Percentiles rank a stretch among this genome's conserved stretches.
Evolutionary conservation across 257 asterid species (phyloP).

Genomic region (Plectranthus barbatus): DNA sequence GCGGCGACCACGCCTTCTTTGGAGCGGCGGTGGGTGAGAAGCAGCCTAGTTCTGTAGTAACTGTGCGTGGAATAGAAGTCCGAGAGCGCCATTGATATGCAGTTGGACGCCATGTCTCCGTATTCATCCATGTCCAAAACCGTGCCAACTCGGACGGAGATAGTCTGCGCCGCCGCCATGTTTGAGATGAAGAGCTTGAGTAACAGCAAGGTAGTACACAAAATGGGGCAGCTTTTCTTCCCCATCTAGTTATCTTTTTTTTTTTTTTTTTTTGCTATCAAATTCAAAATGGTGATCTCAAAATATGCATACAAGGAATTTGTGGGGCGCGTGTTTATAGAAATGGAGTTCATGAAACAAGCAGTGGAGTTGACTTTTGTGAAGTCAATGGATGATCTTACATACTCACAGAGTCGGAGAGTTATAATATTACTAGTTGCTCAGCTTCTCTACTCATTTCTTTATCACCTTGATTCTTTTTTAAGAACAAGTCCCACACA

Average conservation of each 20-base stretch:
- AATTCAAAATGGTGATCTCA: not conserved
- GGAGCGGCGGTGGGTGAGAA: slow-evolving; percentile 33
- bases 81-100: slow-evolving; percentile 56
- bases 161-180: slow-evolving; percentile 11
- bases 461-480: not conserved
- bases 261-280: not conserved
- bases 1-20: slow-evolving; percentile 28
- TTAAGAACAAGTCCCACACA: not conserved
- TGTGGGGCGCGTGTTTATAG: not conserved
- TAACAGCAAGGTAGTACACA: not conserved
- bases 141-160: slow-evolving; percentile 40
- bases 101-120: slow-evolving; percentile 30
- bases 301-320: too few species aligned
- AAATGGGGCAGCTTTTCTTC: not conserved
- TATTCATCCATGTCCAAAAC: slow-evolving; percentile 31
- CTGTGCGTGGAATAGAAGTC: slow-evolving; percentile 37
- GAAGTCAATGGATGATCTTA: slow-evolving; percentile 1
- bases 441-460: not conserved
- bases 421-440: not conserved
- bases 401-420: not conserved
- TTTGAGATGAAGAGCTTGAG: not conserved
- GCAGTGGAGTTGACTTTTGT: slow-evolving; percentile 4
- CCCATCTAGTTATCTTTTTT: not conserved
- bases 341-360: not conserved
- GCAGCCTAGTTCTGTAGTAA: slow-evolving; percentile 27